Evolutionary conservation across 192 early-diverging fungal species (phyloP).

Genomic region (Gonapodya sp.): DNA sequence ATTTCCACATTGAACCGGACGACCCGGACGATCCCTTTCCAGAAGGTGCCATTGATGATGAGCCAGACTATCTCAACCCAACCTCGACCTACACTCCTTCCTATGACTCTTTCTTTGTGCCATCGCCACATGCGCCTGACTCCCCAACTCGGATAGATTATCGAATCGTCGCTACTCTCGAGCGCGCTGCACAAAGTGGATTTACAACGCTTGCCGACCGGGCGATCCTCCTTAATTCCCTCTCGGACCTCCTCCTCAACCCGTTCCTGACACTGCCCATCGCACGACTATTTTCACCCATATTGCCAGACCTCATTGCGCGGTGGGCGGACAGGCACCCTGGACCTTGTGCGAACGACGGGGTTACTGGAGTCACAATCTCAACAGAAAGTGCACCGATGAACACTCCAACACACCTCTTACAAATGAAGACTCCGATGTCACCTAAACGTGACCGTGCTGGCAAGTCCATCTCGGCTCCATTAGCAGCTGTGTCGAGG

Average conservation of each 20-base stretch:
- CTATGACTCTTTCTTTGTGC: neutral
- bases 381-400: neutral
- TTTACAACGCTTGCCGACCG: neutral
- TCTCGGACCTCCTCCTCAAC: conserved; percentile 4
- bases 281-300: neutral
- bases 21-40: neutral
- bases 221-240: neutral
- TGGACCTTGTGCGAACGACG: too few species aligned
- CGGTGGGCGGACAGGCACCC: neutral
- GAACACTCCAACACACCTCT: neutral
- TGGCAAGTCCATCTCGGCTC: conserved; percentile 45
- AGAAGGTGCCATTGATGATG: neutral
- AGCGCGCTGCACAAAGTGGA: neutral
- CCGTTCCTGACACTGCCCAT: neutral
- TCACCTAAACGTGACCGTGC: neutral
- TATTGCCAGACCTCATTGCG: neutral
- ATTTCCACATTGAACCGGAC: neutral
- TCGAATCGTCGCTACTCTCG: neutral
- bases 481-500: conserved; percentile 40
- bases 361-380: neutral
- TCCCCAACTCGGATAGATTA: neutral
- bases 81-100: neutral
- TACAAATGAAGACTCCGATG: neutral
- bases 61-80: neutral
- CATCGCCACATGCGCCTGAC: neutral